Evolutionary conservation across 179 eudicot genomes (phyloP).

Genomic region (Beta macrorhiza): DNA sequence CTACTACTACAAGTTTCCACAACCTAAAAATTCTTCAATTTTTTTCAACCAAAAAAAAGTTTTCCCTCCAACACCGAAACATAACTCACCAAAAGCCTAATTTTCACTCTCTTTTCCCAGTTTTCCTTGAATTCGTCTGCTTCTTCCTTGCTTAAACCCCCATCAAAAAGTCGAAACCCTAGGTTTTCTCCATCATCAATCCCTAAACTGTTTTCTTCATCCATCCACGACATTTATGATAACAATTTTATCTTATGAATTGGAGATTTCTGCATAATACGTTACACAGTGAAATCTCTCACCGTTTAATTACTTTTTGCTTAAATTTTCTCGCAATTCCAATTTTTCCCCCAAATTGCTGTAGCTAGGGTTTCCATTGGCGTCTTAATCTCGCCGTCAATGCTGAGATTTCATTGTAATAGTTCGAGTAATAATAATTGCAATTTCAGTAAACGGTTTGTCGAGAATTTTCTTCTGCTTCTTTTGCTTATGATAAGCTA

Average conservation of each 20-base stretch:
- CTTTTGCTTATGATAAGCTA: conserved; percentile 11
- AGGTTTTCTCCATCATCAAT: conserved; percentile 26
- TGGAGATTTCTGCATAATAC: neutral
- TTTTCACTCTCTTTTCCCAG: conserved; percentile 7
- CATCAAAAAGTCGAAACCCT: conserved; percentile 32
- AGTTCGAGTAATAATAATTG: neutral
- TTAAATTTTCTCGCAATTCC: neutral
- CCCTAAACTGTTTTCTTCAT: conserved; percentile 13
- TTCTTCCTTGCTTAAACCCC: conserved; percentile 13
- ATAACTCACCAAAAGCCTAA: neutral
- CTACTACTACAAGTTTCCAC: too few species aligned
- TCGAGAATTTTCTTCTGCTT: conserved; percentile 13
- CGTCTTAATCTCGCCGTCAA: conserved; percentile 1
- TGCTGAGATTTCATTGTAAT: conserved; percentile 10
- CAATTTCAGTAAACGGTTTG: neutral
- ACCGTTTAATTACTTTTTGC: neutral
- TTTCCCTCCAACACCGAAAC: conserved; percentile 32
- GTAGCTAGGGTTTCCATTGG: conserved; percentile 9
- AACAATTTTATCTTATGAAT: neutral
- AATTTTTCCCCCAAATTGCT: neutral
- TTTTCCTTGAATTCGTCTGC: neutral
- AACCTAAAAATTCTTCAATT: neutral
- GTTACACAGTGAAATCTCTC: neutral
- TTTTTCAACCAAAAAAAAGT: neutral
- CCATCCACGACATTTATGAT: neutral